Base-by-base conservation (phyloP, 768 basidiomycete genomes). In the Leccinum variicolor region DNA sequence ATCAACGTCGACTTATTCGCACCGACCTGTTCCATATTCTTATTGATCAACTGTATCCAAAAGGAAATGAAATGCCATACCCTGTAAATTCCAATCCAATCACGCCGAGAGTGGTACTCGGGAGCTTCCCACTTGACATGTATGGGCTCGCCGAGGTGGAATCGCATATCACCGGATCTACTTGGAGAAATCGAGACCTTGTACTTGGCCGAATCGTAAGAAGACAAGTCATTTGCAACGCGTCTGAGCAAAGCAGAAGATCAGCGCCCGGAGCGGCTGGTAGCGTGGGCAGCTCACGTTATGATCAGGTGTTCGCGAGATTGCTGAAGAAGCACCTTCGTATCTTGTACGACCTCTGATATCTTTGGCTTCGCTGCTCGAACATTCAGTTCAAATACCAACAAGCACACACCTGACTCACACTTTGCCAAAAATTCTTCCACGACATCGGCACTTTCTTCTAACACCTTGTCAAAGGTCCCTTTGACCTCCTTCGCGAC, bases 11-110 rank as follows among this genome's bases (percentile, higher is more conserved):
- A 91, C 66, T 86, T 86, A 72, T 95, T 97, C 0, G 94, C 94
- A 29, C 92, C 94, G 52, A 95, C 80, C 90, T 91, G 64, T 54
- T 50, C 34, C n/a, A 51, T 31, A n/a, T 31, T 13, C 50, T 28
- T 28, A 46, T 64, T 36, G 55, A 29, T 60, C 39, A 26, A 34
- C 6, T 13, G 19, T 19, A 26, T 23, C 3, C 19, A 39, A 48
- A 19, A 21, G 26, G 52, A 26, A 34, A 55, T 7, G 39, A 43
- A 2, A 51, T 49, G 77, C 14, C 63, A 41, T 64, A 91, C 91
- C 69, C 88, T 81, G 69, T 94, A 94, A 25, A 98, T 83, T 14
- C 95, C 97, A 66, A 99, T 90, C 97, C 97, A 98, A 70, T 99
- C 97, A 64, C 86, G 85, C 13, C 91, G 81, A 13, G 94, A 95